phyloP scores from a whole-genome alignment of 208 protist genomes.

The Wallacemonas rigidus region DNA sequence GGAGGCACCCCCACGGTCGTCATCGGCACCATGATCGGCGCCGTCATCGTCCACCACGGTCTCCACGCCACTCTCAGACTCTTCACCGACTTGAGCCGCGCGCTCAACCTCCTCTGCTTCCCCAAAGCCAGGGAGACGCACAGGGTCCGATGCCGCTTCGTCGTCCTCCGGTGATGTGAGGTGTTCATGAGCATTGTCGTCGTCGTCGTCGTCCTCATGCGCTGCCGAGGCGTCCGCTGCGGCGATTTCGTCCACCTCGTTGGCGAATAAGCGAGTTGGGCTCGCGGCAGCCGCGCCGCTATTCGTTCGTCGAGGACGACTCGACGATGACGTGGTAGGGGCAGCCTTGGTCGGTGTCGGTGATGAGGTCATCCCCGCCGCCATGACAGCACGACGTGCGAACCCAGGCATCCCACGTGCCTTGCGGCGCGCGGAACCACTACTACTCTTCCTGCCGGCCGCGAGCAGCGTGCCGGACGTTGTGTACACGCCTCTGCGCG shows the following conservation, averaged over 20 bases:
- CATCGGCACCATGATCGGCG: not conserved
- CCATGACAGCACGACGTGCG: not conserved
- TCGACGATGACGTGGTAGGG: not conserved
- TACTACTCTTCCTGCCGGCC: not conserved
- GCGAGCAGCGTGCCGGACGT: not conserved
- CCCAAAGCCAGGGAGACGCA: not conserved
- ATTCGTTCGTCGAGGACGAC: too few species aligned
- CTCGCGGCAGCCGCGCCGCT: too few species aligned
- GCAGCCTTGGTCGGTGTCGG: not conserved
- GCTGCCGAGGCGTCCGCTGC: slow-evolving; percentile 10
- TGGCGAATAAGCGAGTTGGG: not conserved
- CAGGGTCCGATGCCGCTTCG: not conserved
- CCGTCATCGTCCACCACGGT: not conserved
- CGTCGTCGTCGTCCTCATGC: not conserved
- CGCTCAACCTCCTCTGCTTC: slow-evolving; percentile 54
- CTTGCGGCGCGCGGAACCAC: not conserved
- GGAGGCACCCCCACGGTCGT: not conserved
- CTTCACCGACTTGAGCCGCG: slow-evolving; percentile 39
- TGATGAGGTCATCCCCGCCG: not conserved
- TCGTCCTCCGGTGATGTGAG: not conserved
- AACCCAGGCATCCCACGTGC: slow-evolving; percentile 1
- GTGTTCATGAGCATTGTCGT: not conserved
- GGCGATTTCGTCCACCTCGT: slow-evolving; percentile 18
- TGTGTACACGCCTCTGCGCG: not conserved
- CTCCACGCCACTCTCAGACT: not conserved